Evolutionary conservation across 2,329 filamentous ascomycete genomes (phyloP), one percentile per base, ranked within the genome.

Genomic region (Cercospora zeae-maydis): DNA sequence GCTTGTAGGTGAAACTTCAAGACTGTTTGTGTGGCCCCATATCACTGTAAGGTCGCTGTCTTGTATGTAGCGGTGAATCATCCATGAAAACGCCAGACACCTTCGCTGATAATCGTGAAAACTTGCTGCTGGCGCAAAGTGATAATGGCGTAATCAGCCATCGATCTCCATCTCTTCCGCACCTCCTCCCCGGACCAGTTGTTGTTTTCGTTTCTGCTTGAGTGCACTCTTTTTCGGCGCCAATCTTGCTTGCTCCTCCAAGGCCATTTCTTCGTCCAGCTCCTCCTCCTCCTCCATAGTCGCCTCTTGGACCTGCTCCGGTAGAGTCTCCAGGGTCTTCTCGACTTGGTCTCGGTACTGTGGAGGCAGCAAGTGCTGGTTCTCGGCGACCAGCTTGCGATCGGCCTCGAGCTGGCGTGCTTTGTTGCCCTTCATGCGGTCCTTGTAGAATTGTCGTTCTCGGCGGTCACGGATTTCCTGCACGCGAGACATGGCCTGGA

Each of bases 361-460:
- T 49, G 78, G 79, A 71, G 91, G 92, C 72, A 99, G 85, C 77
- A 99, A 84, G 80, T 99, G 95, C 82, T 92, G 88, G 79, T 96
- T 93, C 82, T 95, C 87, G 70, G 88, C 88, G 57, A 99, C 93
- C 69, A 98, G 84, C 82, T 93, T 95, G 77, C 91, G 83, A 75
- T 96, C 91, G 67, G 84, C 82, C 72, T 88, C 89, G 68, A 91
- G 83, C 81, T 95, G 88, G 75, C 88, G 85, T 78, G 90, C 90
- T 79, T 90, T 88, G 81, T 96, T 96, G 77, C 93, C 93, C 58
- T 88, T 88, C 90, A 98, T 92, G 76, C 95, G 88, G 75, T 89
- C 88, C 86, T 91, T 93, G 83, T 96, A 97, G 81, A 97, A 96
- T 69, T 89, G 89, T 71, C 92, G 86, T 84, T 98, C 93, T 75